Percentiles rank a stretch among this genome's conserved stretches.
These are phyloP conservation scores for Hanseniaspora clermontiae DNA, from an alignment of 805 yeast species.

Conservation along the genomic window DNA sequence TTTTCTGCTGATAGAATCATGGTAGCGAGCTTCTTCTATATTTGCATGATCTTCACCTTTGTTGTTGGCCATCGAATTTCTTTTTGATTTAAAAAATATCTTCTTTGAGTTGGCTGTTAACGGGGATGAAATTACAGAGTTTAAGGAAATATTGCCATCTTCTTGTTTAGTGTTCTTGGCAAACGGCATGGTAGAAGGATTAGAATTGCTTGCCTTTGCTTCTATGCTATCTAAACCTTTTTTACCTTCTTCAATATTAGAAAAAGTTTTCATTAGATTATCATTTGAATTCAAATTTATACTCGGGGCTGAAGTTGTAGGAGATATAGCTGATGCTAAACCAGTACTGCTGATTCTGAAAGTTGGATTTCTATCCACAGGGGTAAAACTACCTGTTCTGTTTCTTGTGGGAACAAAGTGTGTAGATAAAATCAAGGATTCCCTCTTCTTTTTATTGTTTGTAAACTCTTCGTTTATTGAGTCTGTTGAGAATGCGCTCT, in stretches of 20 bases:
- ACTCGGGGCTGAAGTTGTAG: not conserved
- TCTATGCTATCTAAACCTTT: not conserved
- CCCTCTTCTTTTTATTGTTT: slow-evolving; percentile 5
- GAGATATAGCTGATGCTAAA: not conserved
- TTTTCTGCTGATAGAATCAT: not conserved
- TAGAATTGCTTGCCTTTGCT: not conserved
- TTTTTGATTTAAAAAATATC: slow-evolving; percentile 2
- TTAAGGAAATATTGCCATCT: not conserved
- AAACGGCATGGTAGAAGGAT: not conserved
- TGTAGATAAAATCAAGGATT: slow-evolving; percentile 24
- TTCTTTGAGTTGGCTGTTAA: not conserved
- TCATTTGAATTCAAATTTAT: not conserved
- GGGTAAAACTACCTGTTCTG: slow-evolving; percentile 1
- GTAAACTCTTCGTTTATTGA: not conserved
- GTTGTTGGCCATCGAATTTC: not conserved
- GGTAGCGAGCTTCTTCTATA: not conserved
- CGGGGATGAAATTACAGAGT: not conserved
- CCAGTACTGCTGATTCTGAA: not conserved
- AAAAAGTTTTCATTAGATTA: not conserved
- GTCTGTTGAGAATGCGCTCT: not conserved
- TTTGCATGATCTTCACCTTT: not conserved
- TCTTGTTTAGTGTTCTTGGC: not conserved
- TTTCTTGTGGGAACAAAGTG: slow-evolving; percentile 26
- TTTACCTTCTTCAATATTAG: not conserved
- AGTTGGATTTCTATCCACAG: not conserved